These are phyloP conservation scores for Volutella citrinella DNA, from an alignment of 2,329 filamentous ascomycete genomes.

Conservation along the genomic window DNA sequence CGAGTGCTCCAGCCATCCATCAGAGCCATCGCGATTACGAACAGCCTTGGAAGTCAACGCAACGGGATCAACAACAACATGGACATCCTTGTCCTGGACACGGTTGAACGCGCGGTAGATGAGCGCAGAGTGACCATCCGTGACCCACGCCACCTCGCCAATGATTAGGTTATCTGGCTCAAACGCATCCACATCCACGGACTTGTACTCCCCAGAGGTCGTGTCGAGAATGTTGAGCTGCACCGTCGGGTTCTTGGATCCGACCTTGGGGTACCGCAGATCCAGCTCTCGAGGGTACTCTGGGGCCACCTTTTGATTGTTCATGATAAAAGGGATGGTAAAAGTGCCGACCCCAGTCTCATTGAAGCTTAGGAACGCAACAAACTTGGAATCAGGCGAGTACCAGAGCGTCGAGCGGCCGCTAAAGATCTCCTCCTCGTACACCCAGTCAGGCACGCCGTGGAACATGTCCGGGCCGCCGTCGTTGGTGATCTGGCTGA, in stretches of 20 bases:
- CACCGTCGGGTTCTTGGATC: conserved; percentile 64
- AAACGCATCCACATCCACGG: conserved; percentile 55
- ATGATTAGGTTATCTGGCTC: conserved; percentile 60
- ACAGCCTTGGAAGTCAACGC: conserved; percentile 43
- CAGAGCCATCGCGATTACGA: conserved; percentile 55
- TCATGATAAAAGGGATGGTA: conserved; percentile 65
- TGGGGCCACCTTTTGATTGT: conserved; percentile 52
- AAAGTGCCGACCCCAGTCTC: conserved; percentile 67
- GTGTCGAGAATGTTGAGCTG: conserved; percentile 57
- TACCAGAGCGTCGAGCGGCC: conserved; percentile 86
- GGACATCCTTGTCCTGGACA: conserved; percentile 62
- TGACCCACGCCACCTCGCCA: conserved; percentile 67
- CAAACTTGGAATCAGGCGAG: conserved; percentile 79
- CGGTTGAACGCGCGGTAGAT: conserved; percentile 67
- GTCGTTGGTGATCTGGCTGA: conserved; percentile 56
- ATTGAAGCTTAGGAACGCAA: conserved; percentile 88
- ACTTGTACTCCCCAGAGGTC: conserved; percentile 39
- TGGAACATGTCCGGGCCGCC: conserved; percentile 62
- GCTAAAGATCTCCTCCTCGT: conserved; percentile 63
- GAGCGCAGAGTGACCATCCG: conserved; percentile 56
- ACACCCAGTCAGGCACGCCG: conserved; percentile 75
- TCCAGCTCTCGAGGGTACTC: conserved; percentile 61
- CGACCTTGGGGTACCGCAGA: conserved; percentile 67
- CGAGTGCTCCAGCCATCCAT: conserved; percentile 62
- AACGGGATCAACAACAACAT: conserved; percentile 56